phyloP scores from a whole-genome alignment of 805 yeast genomes.

The Debaryomyces hansenii region DNA sequence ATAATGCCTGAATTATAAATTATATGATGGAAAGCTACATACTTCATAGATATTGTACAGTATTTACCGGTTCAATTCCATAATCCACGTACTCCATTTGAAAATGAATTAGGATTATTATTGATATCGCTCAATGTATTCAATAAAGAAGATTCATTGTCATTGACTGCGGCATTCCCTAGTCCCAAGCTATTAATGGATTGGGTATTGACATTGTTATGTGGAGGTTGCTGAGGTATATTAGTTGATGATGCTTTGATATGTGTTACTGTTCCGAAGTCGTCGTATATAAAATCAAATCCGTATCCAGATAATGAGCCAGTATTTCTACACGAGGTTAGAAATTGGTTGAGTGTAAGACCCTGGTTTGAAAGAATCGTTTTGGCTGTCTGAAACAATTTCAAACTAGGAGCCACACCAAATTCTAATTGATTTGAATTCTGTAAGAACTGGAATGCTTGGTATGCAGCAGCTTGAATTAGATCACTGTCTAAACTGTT shows the following conservation, averaged over 20 bases:
- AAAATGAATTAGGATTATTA: slow-evolving; percentile 2
- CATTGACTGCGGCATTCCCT: background rate
- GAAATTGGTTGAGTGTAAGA: slow-evolving; percentile 31
- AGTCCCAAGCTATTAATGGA: background rate
- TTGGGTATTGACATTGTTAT: background rate
- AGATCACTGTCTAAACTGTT: slow-evolving; percentile 24
- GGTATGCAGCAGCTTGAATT: slow-evolving; percentile 44
- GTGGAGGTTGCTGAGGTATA: background rate
- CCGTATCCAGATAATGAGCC: slow-evolving; percentile 23
- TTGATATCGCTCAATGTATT: slow-evolving; percentile 4
- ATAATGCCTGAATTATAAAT: background rate
- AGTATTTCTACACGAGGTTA: slow-evolving; percentile 25
- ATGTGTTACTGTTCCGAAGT: slow-evolving; percentile 44
- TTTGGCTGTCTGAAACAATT: slow-evolving; percentile 32
- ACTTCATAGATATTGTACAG: background rate
- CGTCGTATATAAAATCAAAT: slow-evolving; percentile 48
- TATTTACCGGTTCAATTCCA: slow-evolving; percentile 7
- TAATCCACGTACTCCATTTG: slow-evolving; percentile 7
- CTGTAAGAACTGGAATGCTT: slow-evolving; percentile 38
- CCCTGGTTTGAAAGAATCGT: slow-evolving; percentile 25
- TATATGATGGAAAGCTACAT: background rate
- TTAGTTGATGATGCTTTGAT: slow-evolving; percentile 26
- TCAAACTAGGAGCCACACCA: slow-evolving; percentile 34
- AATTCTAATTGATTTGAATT: slow-evolving; percentile 35
- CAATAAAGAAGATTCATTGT: slow-evolving; percentile 5